Percentiles rank a stretch among this genome's conserved stretches.
These are phyloP conservation scores for Candida golubevii DNA, from an alignment of 805 yeast species.

Conservation along the genomic window DNA sequence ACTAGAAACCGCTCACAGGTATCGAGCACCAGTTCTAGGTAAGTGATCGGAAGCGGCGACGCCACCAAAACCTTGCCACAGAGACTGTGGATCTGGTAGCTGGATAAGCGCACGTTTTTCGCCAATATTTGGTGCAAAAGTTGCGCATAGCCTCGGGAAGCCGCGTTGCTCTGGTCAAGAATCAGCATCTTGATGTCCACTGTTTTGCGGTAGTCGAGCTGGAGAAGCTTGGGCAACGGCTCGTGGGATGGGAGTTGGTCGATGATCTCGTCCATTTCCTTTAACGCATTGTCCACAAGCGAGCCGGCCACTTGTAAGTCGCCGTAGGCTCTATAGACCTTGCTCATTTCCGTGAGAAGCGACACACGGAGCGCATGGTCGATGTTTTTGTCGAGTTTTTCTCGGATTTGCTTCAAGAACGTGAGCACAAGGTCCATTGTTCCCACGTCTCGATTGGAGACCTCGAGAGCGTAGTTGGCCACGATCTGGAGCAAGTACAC, in stretches of 20 bases:
- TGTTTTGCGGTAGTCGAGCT: conserved; percentile 17
- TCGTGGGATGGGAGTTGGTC: conserved; percentile 10
- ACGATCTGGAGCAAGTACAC: conserved; percentile 25
- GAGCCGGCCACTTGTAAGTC: conserved; percentile 20
- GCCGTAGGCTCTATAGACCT: conserved; percentile 23
- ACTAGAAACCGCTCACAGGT: conserved; percentile 30
- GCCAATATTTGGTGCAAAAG: conserved; percentile 2
- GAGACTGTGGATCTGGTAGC: conserved; percentile 16
- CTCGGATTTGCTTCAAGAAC: conserved; percentile 27
- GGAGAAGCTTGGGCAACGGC: conserved; percentile 19
- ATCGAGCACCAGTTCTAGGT: conserved; percentile 16
- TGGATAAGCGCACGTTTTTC: conserved; percentile 18
- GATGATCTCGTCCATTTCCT: conserved; percentile 19
- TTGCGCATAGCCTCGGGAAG: conserved; percentile 2
- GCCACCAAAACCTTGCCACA: not conserved
- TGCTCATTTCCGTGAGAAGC: conserved; percentile 28
- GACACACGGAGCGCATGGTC: conserved; percentile 22
- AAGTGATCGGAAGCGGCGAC: not conserved
- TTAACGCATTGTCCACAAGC: conserved; percentile 24
- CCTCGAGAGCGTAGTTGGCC: conserved; percentile 20
- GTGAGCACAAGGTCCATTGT: conserved; percentile 24
- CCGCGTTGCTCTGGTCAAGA: not conserved
- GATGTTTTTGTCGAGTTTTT: conserved; percentile 19
- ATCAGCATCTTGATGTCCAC: conserved; percentile 17
- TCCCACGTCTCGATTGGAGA: conserved; percentile 11